These are phyloP conservation scores for Colletotrichum eremochloae DNA, from an alignment of 2,329 filamentous ascomycete genomes.

Conservation along the genomic window DNA sequence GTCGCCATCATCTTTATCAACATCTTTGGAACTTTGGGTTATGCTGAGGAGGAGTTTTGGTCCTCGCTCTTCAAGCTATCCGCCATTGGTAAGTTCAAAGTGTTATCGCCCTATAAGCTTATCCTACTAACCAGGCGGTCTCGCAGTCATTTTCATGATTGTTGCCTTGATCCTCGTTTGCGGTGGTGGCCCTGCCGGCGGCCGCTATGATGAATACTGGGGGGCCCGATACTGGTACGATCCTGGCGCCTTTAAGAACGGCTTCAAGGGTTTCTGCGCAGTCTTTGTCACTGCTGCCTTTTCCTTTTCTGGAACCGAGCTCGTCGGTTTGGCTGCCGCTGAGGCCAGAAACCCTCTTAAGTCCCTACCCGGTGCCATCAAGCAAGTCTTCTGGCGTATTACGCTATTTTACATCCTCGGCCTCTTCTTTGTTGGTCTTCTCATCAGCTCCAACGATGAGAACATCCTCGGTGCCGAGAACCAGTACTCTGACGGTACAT, in stretches of 20 bases:
- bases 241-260: slow-evolving; percentile 74
- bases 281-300: slow-evolving; percentile 82
- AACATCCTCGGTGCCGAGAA: slow-evolving; percentile 51
- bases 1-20: slow-evolving; percentile 58
- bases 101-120: fast-evolving
- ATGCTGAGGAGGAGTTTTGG: slow-evolving; percentile 71
- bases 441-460: slow-evolving; percentile 60
- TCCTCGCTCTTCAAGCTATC: slow-evolving; percentile 62
- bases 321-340: slow-evolving; percentile 81
- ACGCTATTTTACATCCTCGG: slow-evolving; percentile 68
- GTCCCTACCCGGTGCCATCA: slow-evolving; percentile 83
- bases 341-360: slow-evolving; percentile 79
- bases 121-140: background rate
- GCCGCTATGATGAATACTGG: slow-evolving; percentile 60
- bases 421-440: slow-evolving; percentile 65
- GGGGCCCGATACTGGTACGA: slow-evolving; percentile 65
- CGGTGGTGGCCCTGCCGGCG: slow-evolving; percentile 69
- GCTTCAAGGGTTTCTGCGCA: slow-evolving; percentile 80
- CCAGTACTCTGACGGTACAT: slow-evolving; percentile 48
- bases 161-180: slow-evolving; percentile 70
- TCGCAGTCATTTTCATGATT: slow-evolving; percentile 71
- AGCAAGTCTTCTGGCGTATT: slow-evolving; percentile 78
- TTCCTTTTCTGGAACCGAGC: slow-evolving; percentile 78
- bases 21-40: slow-evolving; percentile 60
- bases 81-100: slow-evolving; percentile 54